Percentiles rank a stretch among this genome's conserved stretches.
These are phyloP conservation scores for Aspergillus sp. DNA, from an alignment of 2,329 filamentous ascomycete species.

Conservation along the genomic window DNA sequence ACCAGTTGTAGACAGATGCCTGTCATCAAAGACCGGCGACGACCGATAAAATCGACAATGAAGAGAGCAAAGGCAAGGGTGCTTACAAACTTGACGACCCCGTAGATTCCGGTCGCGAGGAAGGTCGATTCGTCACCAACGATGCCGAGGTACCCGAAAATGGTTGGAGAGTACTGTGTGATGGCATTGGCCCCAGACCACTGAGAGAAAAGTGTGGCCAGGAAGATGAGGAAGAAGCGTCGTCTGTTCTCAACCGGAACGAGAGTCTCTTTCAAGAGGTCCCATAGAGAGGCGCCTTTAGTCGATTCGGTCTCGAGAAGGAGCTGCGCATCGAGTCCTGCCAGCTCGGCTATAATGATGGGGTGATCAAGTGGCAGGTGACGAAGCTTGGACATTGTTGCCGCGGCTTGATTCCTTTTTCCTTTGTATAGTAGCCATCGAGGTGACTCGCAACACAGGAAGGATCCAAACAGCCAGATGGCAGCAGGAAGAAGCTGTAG, in stretches of 20 bases:
- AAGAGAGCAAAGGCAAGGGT: slow-evolving; percentile 44
- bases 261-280: slow-evolving; percentile 38
- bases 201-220: slow-evolving; percentile 43
- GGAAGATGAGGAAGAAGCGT: slow-evolving; percentile 38
- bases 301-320: slow-evolving; percentile 37
- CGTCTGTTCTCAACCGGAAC: slow-evolving; percentile 38
- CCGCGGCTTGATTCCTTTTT: slow-evolving; percentile 15
- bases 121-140: slow-evolving; percentile 31
- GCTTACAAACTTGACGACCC: slow-evolving; percentile 45
- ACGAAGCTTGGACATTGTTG: slow-evolving; percentile 25
- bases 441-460: slow-evolving; percentile 20
- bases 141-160: slow-evolving; percentile 41
- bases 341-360: slow-evolving; percentile 25
- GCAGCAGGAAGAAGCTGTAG: slow-evolving; percentile 18
- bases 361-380: slow-evolving; percentile 39
- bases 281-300: slow-evolving; percentile 27
- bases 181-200: slow-evolving; percentile 47
- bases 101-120: slow-evolving; percentile 45
- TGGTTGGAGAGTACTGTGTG: slow-evolving; percentile 45
- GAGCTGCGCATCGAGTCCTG: slow-evolving; percentile 28
- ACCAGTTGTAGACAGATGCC: slow-evolving; percentile 40
- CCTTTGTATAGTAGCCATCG: slow-evolving; percentile 19
- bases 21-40: slow-evolving; percentile 38
- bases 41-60: slow-evolving; percentile 46
- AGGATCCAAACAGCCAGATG: slow-evolving; percentile 15